These are phyloP conservation scores for Leptodermis oblonga DNA, from an alignment of 257 asterid species.

Conservation along the genomic window DNA sequence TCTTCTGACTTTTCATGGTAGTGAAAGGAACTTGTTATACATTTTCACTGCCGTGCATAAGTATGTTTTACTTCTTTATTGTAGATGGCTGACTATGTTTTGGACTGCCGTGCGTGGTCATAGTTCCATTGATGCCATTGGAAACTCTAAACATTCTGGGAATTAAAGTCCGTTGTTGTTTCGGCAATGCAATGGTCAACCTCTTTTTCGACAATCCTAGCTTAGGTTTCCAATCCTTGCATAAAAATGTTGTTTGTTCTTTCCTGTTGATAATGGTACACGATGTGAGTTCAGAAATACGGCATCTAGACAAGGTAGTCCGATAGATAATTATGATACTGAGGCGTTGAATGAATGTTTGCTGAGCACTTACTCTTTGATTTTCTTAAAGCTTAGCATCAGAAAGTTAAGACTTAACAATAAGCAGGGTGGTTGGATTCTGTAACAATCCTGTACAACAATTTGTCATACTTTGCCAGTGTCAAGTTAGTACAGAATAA, in stretches of 20 bases:
- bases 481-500: no score
- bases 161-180: not conserved
- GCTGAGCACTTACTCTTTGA: not conserved
- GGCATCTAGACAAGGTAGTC: not conserved
- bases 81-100: conserved; percentile 36
- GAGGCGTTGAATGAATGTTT: not conserved
- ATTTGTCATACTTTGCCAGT: no score
- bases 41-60: conserved; percentile 14
- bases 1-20: conserved; percentile 7
- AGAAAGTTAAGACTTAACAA: not conserved
- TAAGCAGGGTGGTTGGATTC: no score
- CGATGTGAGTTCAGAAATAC: not conserved
- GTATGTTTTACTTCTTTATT: conserved; percentile 16
- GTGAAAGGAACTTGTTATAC: not conserved
- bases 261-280: not conserved
- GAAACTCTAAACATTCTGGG: conserved; percentile 1
- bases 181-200: not conserved
- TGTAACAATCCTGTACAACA: no score
- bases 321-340: not conserved
- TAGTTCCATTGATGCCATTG: conserved; percentile 18
- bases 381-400: not conserved
- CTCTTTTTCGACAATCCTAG: not conserved
- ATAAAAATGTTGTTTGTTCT: not conserved
- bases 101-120: conserved; percentile 17
- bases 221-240: not conserved